Evolutionary conservation across 2,329 filamentous ascomycete genomes (phyloP).

Genomic region (Pseudogymnoascus sp.): DNA sequence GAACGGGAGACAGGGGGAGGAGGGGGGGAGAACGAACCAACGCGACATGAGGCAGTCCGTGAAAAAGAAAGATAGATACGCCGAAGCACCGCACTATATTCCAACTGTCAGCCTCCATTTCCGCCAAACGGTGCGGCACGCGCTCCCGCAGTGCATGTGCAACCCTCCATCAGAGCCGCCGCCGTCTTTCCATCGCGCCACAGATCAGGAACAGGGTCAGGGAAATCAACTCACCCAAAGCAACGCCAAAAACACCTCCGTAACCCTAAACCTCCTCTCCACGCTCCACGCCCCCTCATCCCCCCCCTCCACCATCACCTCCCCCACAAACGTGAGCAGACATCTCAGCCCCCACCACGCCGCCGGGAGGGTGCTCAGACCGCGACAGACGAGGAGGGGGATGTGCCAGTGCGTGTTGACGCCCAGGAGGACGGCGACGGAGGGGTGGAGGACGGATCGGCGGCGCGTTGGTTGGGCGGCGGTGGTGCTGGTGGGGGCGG

Average conservation of each 20-base stretch:
- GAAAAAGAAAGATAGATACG: slow-evolving; percentile 75
- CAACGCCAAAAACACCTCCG: slow-evolving; percentile 63
- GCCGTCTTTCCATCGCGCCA: not conserved
- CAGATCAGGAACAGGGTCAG: not conserved
- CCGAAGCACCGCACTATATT: slow-evolving; percentile 63
- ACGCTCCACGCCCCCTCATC: slow-evolving; percentile 35
- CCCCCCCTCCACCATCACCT: slow-evolving; percentile 46
- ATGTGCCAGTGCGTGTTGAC: slow-evolving; percentile 67
- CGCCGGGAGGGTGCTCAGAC: slow-evolving; percentile 63
- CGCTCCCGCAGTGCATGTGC: not conserved
- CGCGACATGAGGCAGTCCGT: slow-evolving; percentile 79
- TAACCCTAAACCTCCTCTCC: slow-evolving; percentile 48
- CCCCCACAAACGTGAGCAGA: slow-evolving; percentile 59
- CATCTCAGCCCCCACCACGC: slow-evolving; percentile 66
- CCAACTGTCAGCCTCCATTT: not conserved
- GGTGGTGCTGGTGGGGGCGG: slow-evolving; percentile 16
- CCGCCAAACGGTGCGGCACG: not conserved
- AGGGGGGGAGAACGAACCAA: slow-evolving; percentile 47
- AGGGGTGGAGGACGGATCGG: slow-evolving; percentile 57
- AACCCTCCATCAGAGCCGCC: not conserved
- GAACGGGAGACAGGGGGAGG: not conserved
- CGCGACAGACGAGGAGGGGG: slow-evolving; percentile 65
- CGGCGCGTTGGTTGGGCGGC: slow-evolving; percentile 13
- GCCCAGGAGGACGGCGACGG: slow-evolving; percentile 70
- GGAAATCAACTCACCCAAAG: slow-evolving; percentile 55